Evolutionary conservation across 352 stramenopile genomes (phyloP).

Genomic region (Globisporangium sylvaticum): DNA sequence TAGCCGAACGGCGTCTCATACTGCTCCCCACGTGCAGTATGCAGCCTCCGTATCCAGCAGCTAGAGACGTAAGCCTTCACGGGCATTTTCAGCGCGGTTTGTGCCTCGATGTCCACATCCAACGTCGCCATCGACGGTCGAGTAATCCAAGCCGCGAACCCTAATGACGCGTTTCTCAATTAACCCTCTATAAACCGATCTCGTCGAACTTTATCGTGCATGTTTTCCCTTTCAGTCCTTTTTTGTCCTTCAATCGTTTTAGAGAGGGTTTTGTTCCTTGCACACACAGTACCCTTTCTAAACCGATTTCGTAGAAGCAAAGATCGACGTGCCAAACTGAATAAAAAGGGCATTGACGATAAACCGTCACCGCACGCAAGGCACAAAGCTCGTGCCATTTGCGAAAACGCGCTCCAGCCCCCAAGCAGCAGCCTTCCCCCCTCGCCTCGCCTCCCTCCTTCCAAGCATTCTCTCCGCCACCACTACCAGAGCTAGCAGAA

Average conservation of each 20-base stretch:
- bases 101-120: background rate
- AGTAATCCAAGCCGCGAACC: background rate
- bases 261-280: too few relatives aligned
- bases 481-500: background rate
- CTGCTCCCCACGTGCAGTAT: too few relatives aligned
- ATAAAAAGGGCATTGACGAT: background rate
- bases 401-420: constrained; percentile 20
- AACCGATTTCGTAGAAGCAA: too few relatives aligned
- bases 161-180: background rate
- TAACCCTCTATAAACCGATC: too few relatives aligned
- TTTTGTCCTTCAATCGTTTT: too few relatives aligned
- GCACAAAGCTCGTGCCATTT: too few relatives aligned
- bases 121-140: background rate
- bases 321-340: too few relatives aligned
- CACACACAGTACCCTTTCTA: background rate
- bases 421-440: constrained; percentile 15
- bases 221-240: too few relatives aligned
- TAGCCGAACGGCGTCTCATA: background rate
- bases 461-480: constrained; percentile 12
- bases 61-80: background rate
- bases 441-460: constrained; percentile 9
- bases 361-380: background rate
- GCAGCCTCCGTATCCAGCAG: background rate
- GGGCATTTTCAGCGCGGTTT: too few relatives aligned
- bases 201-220: too few relatives aligned